Conservation (phyloP, 106 monocot genomes). For the Acanthochlamys bracteata region DNA sequence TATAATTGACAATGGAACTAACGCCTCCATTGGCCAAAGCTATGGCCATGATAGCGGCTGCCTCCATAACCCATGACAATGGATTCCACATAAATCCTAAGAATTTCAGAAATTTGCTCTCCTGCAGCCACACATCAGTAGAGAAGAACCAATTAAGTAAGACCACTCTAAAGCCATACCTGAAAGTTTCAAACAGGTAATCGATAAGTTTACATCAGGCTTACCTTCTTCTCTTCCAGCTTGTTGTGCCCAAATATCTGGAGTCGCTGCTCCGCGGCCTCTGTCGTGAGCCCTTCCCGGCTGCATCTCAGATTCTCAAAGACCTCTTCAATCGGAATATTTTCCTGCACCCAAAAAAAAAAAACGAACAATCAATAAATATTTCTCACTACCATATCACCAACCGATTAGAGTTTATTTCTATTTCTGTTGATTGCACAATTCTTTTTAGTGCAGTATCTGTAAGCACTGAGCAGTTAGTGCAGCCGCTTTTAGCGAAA, state of each 20-base stretch:
- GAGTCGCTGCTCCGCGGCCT: slow-evolving; percentile 65
- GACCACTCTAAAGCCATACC: too few species aligned
- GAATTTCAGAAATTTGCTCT: slow-evolving; percentile 86
- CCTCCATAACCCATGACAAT: slow-evolving; percentile 98
- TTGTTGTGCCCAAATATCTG: slow-evolving; percentile 93
- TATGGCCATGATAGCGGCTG: slow-evolving; percentile 97
- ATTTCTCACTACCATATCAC: background rate
- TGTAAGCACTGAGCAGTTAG: too few species aligned
- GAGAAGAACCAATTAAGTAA: background rate
- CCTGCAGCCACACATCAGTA: slow-evolving; percentile 29
- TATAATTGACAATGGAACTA: slow-evolving; percentile 3
- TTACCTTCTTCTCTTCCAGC: slow-evolving; percentile 94
- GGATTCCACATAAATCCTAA: slow-evolving; percentile 99
- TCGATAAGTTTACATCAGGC: background rate
- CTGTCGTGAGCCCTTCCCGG: slow-evolving; percentile 61
- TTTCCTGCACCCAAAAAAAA: slow-evolving; percentile 44
- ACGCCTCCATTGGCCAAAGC: slow-evolving; percentile 98
- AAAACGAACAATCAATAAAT: background rate
- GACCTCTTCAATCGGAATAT: slow-evolving; percentile 82
- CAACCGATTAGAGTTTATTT: background rate
- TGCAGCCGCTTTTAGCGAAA: too few species aligned
- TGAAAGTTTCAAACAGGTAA: background rate
- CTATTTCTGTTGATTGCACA: too few species aligned
- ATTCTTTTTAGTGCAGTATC: too few species aligned
- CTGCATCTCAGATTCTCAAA: slow-evolving; percentile 87